A percentile compares a stretch with the other conserved stretches of the same genome.
These are phyloP conservation scores for Fomitopsis betulina DNA, from an alignment of 1,284 basidiomycete species.

Conservation along the genomic window DNA sequence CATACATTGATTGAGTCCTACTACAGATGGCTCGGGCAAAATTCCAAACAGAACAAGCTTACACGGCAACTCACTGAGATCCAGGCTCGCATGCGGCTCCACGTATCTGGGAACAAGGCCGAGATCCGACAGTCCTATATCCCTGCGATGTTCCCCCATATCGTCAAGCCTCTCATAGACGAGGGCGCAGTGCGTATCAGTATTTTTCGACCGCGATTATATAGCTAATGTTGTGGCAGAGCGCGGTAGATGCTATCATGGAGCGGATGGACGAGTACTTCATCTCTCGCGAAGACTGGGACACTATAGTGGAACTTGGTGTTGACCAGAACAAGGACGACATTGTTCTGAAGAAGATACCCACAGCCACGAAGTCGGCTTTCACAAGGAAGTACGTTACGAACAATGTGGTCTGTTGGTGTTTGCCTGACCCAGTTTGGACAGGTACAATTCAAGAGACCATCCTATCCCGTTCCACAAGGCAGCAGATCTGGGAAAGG, in stretches of 20 bases:
- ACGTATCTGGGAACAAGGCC: conserved; percentile 82
- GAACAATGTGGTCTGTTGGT: neutral
- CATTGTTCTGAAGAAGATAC: conserved; percentile 77
- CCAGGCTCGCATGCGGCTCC: conserved; percentile 92
- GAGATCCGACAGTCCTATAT: conserved; percentile 93
- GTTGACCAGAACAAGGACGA: conserved; percentile 79
- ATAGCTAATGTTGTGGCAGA: conserved; percentile 36
- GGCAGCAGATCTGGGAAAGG: conserved; percentile 71
- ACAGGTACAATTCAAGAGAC: conserved; percentile 80
- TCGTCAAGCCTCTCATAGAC: conserved; percentile 78
- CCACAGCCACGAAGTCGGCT: conserved; percentile 74
- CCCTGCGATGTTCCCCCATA: conserved; percentile 75
- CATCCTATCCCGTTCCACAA: conserved; percentile 94
- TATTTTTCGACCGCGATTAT: neutral
- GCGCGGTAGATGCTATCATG: conserved; percentile 80
- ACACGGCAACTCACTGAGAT: conserved; percentile 82
- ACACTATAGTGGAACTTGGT: conserved; percentile 90
- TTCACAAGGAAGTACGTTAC: conserved; percentile 81
- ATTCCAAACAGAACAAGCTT: conserved; percentile 89
- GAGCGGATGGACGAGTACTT: conserved; percentile 92
- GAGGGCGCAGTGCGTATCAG: conserved; percentile 52
- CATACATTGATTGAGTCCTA: neutral
- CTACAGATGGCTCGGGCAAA: conserved; percentile 91
- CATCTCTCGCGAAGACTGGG: conserved; percentile 93
- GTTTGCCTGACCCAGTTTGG: neutral